Conservation (phyloP, 2,329 filamentous ascomycete species). For the Pyricularia grisea region DNA sequence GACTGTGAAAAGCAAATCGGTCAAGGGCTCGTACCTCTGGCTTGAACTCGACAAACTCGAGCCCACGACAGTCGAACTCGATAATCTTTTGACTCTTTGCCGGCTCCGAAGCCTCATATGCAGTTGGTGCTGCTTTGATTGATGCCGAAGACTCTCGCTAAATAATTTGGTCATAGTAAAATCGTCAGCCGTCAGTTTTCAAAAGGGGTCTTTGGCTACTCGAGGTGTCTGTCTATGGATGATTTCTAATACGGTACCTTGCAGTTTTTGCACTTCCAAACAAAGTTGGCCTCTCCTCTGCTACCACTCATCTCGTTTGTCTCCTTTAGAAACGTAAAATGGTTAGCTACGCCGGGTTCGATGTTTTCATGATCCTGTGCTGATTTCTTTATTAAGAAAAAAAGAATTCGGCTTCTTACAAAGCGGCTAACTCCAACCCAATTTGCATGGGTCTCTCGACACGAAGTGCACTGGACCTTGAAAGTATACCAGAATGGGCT, state of each 20-base stretch:
- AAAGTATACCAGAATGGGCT: conserved; percentile 94
- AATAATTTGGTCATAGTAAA: not conserved
- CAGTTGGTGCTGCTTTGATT: conserved; percentile 63
- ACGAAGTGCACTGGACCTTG: conserved; percentile 97
- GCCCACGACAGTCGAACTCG: conserved; percentile 85
- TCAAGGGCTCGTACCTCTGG: conserved; percentile 56
- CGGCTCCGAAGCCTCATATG: conserved; percentile 64
- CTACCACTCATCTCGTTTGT: conserved; percentile 85
- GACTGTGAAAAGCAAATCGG: not conserved
- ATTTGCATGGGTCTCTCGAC: conserved; percentile 82
- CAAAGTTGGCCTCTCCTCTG: conserved; percentile 93
- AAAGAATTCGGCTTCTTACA: conserved; percentile 43
- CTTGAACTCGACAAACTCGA: conserved; percentile 87
- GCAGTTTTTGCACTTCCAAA: conserved; percentile 99
- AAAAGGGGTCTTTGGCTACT: not conserved
- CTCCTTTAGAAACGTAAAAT: conserved; percentile 47
- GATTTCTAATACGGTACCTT: conserved; percentile 47
- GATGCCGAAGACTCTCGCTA: conserved; percentile 79
- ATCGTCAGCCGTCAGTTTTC: not conserved
- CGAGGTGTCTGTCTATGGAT: conserved; percentile 10
- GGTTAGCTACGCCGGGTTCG: not conserved
- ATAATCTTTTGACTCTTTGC: conserved; percentile 71
- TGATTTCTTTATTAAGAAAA: too few relatives aligned
- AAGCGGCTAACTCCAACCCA: conserved; percentile 80
- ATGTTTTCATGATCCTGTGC: not conserved